Evolutionary conservation across 805 yeast species (phyloP).

Genomic region (Martiniozyma abietophila): DNA sequence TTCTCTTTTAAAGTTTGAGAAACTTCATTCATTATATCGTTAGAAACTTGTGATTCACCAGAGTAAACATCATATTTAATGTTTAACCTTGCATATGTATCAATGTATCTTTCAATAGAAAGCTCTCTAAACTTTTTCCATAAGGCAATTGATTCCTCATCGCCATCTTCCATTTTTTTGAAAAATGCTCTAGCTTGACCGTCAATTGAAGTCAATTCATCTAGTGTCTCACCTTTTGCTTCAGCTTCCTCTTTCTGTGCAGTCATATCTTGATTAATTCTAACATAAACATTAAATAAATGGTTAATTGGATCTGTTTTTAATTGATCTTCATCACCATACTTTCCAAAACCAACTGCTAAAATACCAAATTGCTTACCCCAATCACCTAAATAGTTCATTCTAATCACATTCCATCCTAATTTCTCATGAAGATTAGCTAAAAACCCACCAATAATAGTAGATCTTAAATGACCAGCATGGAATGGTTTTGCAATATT

Average conservation of each 20-base stretch:
- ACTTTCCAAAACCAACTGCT: constrained; percentile 85
- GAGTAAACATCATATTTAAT: constrained; percentile 82
- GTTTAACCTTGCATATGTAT: constrained; percentile 86
- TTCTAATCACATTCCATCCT: constrained; percentile 88
- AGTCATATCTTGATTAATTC: constrained; percentile 67
- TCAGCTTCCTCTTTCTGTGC: constrained; percentile 50
- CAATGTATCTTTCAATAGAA: constrained; percentile 76
- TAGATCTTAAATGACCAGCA: constrained; percentile 97
- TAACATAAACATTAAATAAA: constrained; percentile 88
- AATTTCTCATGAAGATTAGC: constrained; percentile 80
- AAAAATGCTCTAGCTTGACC: constrained; percentile 82
- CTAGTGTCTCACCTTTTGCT: constrained; percentile 39
- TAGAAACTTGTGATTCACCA: constrained; percentile 91
- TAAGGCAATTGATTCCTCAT: constrained; percentile 59
- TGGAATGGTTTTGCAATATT: constrained; percentile 99
- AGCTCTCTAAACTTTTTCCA: constrained; percentile 90
- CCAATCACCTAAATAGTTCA: constrained; percentile 98
- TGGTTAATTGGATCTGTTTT: constrained; percentile 83
- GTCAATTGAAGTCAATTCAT: constrained; percentile 47
- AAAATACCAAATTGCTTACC: constrained; percentile 97
- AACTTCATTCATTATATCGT: constrained; percentile 59
- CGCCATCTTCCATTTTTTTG: constrained; percentile 90
- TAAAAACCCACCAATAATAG: constrained; percentile 95
- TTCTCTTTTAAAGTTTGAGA: constrained; percentile 53
- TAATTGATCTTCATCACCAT: constrained; percentile 71